Base-by-base conservation (phyloP, 2,329 filamentous ascomycete genomes). In the Arthroderma sp. region DNA sequence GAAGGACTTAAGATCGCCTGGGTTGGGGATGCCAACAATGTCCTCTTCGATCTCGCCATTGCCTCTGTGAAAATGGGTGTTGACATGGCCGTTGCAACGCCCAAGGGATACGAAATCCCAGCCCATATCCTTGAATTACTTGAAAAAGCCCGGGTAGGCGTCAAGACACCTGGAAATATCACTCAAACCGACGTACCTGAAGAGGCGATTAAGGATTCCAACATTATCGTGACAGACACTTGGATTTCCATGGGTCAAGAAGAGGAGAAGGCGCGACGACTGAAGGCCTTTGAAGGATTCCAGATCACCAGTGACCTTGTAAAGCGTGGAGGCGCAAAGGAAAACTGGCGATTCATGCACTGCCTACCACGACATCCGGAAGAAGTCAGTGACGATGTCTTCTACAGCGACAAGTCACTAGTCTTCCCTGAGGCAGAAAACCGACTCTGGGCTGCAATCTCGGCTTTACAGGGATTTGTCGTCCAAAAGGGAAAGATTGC, bases 191-290 rank as follows among this genome's bases (percentile, higher is more conserved):
- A 73, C 22, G 69, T 83, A 1, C 91, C 89, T 0, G 85, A 91
- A 60, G 85, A 94, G 57, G 91, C 73, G 1, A 79, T 95, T 59
- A 84, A 84, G 68, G 70, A 81, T 51, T 89, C 91, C 3, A 83
- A 98, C 61, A 75, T 96, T 43, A 71, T 98, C 47, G 87, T 96
- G 22, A 98, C 91, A 1, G 91, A 98, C 59, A 98, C 91, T 1
- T 98, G 91, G 91, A 77, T 98, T 30, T 94, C 86, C 1, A 98
- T 98, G 91, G 91, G 91, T 39, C 89, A 96, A 66, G 91, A 98
- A 65, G 78, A 77, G 46, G 91, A 98, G 65, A 73, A 79, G 34
- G 72, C 80, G 53, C 82, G 83, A 70, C 74, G 86, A 42, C 62
- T 95, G 48, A 77, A 81, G 58, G 86, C 80, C 2, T 98, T 98